Evolutionary conservation across 768 basidiomycete species (phyloP).

Genomic region (Pisolithus marmoratus): DNA sequence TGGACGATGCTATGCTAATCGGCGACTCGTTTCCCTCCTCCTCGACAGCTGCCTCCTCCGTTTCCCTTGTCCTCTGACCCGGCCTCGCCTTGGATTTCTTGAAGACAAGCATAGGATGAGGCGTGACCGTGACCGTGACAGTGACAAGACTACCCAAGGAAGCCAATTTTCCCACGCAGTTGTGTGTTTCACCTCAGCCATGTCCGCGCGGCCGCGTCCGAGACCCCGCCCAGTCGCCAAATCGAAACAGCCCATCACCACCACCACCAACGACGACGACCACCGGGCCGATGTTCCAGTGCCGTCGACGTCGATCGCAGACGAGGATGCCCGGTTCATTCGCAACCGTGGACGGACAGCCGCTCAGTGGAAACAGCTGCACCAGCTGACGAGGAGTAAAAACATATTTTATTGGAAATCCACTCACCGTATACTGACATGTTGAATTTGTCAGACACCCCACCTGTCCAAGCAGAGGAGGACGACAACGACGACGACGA

Average conservation of each 20-base stretch:
- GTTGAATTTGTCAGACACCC: slow-evolving; percentile 14
- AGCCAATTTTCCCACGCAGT: slow-evolving; percentile 23
- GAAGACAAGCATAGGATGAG: slow-evolving; percentile 33
- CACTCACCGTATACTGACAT: too few relatives aligned
- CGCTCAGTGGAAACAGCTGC: slow-evolving; percentile 55
- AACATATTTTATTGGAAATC: not conserved
- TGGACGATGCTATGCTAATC: slow-evolving; percentile 48
- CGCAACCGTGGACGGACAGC: slow-evolving; percentile 54
- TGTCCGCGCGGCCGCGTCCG: slow-evolving; percentile 40
- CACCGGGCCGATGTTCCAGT: not conserved
- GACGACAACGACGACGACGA: slow-evolving; percentile 24
- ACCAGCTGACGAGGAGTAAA: slow-evolving; percentile 51
- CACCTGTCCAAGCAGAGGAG: slow-evolving; percentile 14
- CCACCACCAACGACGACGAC: slow-evolving; percentile 4
- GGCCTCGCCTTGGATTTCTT: slow-evolving; percentile 38
- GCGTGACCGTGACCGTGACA: slow-evolving; percentile 19
- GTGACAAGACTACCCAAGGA: slow-evolving; percentile 13
- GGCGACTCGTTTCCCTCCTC: slow-evolving; percentile 44
- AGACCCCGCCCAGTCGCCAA: slow-evolving; percentile 45
- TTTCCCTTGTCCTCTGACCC: slow-evolving; percentile 36
- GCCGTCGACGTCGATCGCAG: slow-evolving; percentile 25
- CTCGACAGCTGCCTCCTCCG: slow-evolving; percentile 8
- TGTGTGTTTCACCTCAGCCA: slow-evolving; percentile 10
- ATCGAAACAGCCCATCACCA: slow-evolving; percentile 6
- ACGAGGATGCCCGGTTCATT: slow-evolving; percentile 68